phyloP scores from a whole-genome alignment of 2,329 filamentous ascomycete species.

The Monosporascus ibericus region DNA sequence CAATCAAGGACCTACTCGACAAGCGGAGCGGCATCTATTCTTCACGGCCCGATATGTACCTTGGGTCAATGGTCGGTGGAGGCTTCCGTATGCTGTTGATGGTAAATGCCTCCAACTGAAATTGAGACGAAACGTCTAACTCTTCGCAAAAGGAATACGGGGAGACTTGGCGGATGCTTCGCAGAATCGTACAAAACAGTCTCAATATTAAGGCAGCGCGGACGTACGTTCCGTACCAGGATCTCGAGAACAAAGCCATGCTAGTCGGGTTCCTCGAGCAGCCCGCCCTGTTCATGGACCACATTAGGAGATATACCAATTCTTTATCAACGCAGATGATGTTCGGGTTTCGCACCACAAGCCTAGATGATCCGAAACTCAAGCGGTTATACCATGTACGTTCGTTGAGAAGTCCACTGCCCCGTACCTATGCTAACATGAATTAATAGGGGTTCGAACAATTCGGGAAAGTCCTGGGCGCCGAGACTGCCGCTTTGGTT shows the following conservation, averaged over 20 bases:
- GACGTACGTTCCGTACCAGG: slow-evolving; percentile 48
- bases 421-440: too few relatives aligned
- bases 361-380: slow-evolving; percentile 31
- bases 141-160: slow-evolving; percentile 22
- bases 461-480: background rate
- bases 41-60: slow-evolving; percentile 35
- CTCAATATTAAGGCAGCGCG: slow-evolving; percentile 40
- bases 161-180: slow-evolving; percentile 27
- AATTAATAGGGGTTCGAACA: background rate
- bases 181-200: slow-evolving; percentile 36
- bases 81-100: slow-evolving; percentile 12
- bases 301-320: slow-evolving; percentile 38
- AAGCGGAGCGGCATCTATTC: slow-evolving; percentile 44
- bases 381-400: background rate
- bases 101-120: slow-evolving; percentile 3
- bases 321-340: slow-evolving; percentile 40
- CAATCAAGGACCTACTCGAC: slow-evolving; percentile 46
- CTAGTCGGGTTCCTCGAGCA: slow-evolving; percentile 35
- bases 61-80: slow-evolving; percentile 29
- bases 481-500: background rate
- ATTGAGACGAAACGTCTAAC: background rate
- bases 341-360: slow-evolving; percentile 35
- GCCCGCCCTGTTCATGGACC: slow-evolving; percentile 31
- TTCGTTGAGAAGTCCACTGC: background rate
- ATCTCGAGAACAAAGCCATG: slow-evolving; percentile 47